These are phyloP conservation scores for Ceratocystis cacaofunesta DNA, from an alignment of 2,329 filamentous ascomycete genomes.

Conservation along the genomic window DNA sequence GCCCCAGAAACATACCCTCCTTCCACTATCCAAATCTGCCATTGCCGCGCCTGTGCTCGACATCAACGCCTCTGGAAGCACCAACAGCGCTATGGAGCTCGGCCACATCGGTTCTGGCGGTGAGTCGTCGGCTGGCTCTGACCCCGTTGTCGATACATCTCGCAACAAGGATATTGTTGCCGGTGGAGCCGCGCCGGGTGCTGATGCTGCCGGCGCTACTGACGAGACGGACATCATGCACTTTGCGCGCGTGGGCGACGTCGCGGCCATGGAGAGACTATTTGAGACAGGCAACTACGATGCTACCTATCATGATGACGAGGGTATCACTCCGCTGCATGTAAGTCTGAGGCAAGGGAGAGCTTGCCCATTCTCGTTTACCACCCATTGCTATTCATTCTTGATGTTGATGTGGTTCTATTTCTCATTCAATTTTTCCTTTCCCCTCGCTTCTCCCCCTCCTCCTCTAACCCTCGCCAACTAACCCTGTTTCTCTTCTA, in stretches of 20 bases:
- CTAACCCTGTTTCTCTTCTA: conserved; percentile 26
- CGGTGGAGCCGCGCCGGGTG: no score
- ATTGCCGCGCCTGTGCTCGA: conserved; percentile 42
- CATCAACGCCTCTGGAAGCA: conserved; percentile 21
- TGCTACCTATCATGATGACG: conserved; percentile 70
- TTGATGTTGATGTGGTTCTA: neutral
- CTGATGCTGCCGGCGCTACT: conserved; percentile 15
- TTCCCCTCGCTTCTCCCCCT: neutral
- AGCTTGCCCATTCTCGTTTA: no score
- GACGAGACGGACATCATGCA: conserved; percentile 83
- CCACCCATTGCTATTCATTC: no score
- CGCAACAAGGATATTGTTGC: conserved; percentile 16
- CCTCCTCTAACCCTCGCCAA: conserved; percentile 16
- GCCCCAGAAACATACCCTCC: conserved; percentile 28
- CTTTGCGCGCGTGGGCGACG: conserved; percentile 74
- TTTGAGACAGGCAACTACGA: conserved; percentile 72
- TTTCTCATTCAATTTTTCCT: neutral
- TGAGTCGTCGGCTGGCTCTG: conserved; percentile 22
- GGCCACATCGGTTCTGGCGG: conserved; percentile 29
- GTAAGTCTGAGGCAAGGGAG: conserved; percentile 36
- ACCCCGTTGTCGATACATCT: conserved; percentile 10
- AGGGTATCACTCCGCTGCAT: conserved; percentile 91
- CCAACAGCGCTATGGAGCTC: conserved; percentile 34
- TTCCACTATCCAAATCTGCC: conserved; percentile 40
- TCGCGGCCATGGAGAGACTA: conserved; percentile 72